Conservation (phyloP, 176 grass and related monocot species). For the Poa pratensis region DNA sequence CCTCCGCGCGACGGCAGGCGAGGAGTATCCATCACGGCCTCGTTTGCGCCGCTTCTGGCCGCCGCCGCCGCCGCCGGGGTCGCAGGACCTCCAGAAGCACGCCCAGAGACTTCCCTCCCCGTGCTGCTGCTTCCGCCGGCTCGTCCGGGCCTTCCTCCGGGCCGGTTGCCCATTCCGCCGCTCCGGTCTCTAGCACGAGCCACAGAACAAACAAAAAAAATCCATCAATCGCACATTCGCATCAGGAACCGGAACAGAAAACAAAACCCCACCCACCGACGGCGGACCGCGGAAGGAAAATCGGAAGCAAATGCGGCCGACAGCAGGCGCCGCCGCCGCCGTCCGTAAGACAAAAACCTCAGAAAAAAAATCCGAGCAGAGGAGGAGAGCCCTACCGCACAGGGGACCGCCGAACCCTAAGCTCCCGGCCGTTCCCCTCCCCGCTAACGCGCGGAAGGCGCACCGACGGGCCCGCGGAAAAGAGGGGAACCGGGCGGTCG, state of each 20-base stretch:
- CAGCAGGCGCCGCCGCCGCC: not conserved
- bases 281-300: not conserved
- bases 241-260: not conserved
- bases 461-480: not conserved
- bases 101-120: too few relatives aligned
- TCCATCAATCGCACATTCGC: not conserved
- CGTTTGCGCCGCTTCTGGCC: not conserved
- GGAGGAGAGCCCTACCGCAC: not conserved
- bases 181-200: not conserved
- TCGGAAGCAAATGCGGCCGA: not conserved
- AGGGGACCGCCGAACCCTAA: not conserved
- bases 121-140: not conserved
- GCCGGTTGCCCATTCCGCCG: constrained; percentile 45
- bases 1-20: not conserved
- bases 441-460: not conserved
- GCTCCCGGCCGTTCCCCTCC: not conserved
- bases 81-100: not conserved
- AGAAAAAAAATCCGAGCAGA: not conserved
- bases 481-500: not conserved
- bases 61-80: not conserved
- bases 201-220: not conserved
- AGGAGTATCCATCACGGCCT: not conserved
- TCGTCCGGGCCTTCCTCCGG: constrained; percentile 4
- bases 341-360: too few relatives aligned
- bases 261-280: not conserved